A percentile compares a stretch with the other conserved stretches of the same genome.
These are phyloP conservation scores for Hyphodiscus sp. DNA, from an alignment of 2,329 filamentous ascomycete species.

Conservation along the genomic window DNA sequence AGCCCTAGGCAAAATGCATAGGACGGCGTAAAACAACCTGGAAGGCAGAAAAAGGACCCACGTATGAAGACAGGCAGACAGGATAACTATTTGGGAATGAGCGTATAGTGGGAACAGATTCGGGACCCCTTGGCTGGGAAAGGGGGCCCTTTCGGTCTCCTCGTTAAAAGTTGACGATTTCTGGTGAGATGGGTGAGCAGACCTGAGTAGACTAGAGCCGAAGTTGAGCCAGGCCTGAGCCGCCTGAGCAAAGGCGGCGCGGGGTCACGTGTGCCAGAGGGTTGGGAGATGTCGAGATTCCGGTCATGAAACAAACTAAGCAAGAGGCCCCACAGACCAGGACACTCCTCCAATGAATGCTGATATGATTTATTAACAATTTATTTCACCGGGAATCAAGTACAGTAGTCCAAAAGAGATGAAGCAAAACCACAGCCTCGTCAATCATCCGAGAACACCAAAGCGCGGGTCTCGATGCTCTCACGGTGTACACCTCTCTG, in stretches of 20 bases:
- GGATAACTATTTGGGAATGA: constrained; percentile 9
- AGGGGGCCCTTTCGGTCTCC: constrained; percentile 10
- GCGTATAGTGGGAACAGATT: constrained; percentile 4
- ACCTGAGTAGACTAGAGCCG: constrained; percentile 8
- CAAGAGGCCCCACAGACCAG: too few species aligned
- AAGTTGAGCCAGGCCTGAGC: constrained; percentile 8
- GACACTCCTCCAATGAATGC: too few species aligned
- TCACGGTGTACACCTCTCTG: too few species aligned
- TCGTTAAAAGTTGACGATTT: constrained; percentile 13
- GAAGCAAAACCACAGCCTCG: too few species aligned
- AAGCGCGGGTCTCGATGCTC: too few species aligned
- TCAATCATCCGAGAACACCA: too few species aligned
- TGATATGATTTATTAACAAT: too few species aligned
- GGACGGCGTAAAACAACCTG: constrained; percentile 6
- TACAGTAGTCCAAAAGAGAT: too few species aligned
- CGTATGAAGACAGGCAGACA: constrained; percentile 7
- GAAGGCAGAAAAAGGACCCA: background rate
- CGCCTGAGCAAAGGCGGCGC: too few species aligned
- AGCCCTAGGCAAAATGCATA: constrained; percentile 10
- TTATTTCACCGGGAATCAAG: too few species aligned
- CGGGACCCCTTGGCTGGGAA: constrained; percentile 9
- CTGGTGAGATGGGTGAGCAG: constrained; percentile 10
- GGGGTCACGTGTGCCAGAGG: constrained; percentile 3
- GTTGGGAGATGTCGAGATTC: too few species aligned
- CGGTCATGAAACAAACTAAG: too few species aligned